Evolutionary conservation across 768 basidiomycete genomes (phyloP).

Genomic region (Pleurotus platypus): DNA sequence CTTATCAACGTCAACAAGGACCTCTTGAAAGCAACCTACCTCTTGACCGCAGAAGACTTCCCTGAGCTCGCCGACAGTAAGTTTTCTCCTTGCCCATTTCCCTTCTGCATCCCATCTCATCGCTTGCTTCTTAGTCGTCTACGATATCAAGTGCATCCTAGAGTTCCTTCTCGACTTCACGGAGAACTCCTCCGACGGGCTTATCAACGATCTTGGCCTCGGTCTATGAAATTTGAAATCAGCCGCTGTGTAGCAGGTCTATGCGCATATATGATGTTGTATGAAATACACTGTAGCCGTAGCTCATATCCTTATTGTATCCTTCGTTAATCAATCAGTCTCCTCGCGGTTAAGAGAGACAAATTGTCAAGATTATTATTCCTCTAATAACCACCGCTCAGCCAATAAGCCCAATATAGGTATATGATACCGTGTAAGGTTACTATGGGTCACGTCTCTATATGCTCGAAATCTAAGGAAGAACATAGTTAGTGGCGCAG

Average conservation of each 20-base stretch:
- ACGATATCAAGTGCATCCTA: conserved; percentile 57
- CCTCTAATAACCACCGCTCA: conserved; percentile 66
- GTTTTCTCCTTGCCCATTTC: neutral
- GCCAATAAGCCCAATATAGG: conserved; percentile 65
- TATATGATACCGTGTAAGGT: conserved; percentile 53
- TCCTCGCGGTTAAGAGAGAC: too few species aligned
- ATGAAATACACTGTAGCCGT: conserved; percentile 3
- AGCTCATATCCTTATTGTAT: neutral
- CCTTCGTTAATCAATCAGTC: too few species aligned
- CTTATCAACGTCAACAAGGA: conserved; percentile 47
- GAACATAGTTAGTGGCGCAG: conserved; percentile 10
- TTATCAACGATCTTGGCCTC: conserved; percentile 38
- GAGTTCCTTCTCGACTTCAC: conserved; percentile 44
- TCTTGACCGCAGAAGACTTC: conserved; percentile 28
- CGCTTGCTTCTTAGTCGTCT: conserved; percentile 38
- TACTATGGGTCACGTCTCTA: conserved; percentile 46
- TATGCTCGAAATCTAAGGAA: conserved; percentile 44
- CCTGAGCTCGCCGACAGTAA: conserved; percentile 33
- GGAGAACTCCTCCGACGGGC: conserved; percentile 47
- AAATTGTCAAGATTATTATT: conserved; percentile 21
- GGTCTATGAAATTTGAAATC: neutral
- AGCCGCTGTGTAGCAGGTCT: conserved; percentile 23
- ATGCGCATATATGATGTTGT: conserved; percentile 14
- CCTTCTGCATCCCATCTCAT: neutral
- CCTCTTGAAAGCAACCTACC: conserved; percentile 26